Base-by-base conservation (phyloP, 2,329 filamentous ascomycete species). In the Calonectria montana region DNA sequence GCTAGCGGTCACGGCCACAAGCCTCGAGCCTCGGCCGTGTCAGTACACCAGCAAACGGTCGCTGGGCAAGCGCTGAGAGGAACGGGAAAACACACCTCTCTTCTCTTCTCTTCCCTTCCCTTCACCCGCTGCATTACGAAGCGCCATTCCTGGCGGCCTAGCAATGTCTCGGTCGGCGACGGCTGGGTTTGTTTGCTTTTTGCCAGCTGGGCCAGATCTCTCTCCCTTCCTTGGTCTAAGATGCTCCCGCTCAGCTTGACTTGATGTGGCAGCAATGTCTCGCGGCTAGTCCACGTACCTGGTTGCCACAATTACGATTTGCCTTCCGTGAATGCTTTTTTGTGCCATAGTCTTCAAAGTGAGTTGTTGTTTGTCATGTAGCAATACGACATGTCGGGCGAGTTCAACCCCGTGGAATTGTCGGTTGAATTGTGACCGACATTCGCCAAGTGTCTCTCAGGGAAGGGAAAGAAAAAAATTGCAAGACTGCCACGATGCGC, bases 401-500 rank as follows among this genome's bases (percentile, higher is more conserved):
- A 59, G 27, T 63, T 53, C 27, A 23, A 45, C 35, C 25, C 57
- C n/a, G 37, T 65, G 67, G 71, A 71, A 74, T 62, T 75, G 76
- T 66, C 65, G 70, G 64, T 71, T 53, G 64, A 43, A 73, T 61
- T 65, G 65, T 76, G 69, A 72, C 70, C 73, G 45, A 70, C 70
- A 70, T 71, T 71, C 35, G 65, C 65, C 64, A 72, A 69, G 48
- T 78, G 76, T 78, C 74, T 78, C 70, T 72, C 66, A 65, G 29
- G 29, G 29, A 31, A 35, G 29, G 29, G 9, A 35, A 35, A 35
- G 13, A 35, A 35, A 35, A 75, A 67, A 75, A 78, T 75, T 74
- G 70, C 75, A 65, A 72, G 63, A 75, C 64, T 72, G 76, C 59
- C 68, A 72, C 73, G 21, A 9, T 35, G 63, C 45, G 53, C 65